Evolutionary conservation across 2,329 filamentous ascomycete species (phyloP).

Genomic region (Talaromyces sp.): DNA sequence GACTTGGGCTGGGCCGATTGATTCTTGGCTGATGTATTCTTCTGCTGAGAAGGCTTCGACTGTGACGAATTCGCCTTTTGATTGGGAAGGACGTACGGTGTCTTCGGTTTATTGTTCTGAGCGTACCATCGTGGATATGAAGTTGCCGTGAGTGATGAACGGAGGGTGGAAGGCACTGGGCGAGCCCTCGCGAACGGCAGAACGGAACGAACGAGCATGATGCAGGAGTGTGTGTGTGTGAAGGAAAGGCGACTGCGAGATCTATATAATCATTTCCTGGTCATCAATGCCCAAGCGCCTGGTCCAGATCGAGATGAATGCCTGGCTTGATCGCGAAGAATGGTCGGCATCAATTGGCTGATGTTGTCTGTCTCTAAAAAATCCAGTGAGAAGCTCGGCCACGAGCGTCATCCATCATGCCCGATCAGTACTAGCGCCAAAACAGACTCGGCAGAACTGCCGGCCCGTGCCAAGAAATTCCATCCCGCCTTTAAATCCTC

Average conservation of each 20-base stretch:
- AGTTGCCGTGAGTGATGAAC: slow-evolving; percentile 30
- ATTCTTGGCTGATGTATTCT: slow-evolving; percentile 13
- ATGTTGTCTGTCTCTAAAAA: slow-evolving; percentile 11
- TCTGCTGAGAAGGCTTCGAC: slow-evolving; percentile 12
- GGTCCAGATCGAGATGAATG: neutral
- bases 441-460: slow-evolving; percentile 21
- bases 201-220: slow-evolving; percentile 46
- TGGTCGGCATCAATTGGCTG: neutral
- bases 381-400: slow-evolving; percentile 8
- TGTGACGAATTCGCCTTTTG: slow-evolving; percentile 21
- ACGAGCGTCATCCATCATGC: slow-evolving; percentile 12
- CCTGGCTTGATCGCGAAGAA: neutral
- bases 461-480: slow-evolving; percentile 22
- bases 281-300: neutral
- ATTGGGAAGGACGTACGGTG: slow-evolving; percentile 35
- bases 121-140: slow-evolving; percentile 39
- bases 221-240: slow-evolving; percentile 18
- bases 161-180: slow-evolving; percentile 34
- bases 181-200: slow-evolving; percentile 45
- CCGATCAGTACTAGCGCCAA: neutral
- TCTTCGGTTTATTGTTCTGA: slow-evolving; percentile 33
- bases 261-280: slow-evolving; percentile 13
- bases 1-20: slow-evolving; percentile 5
- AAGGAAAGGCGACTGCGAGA: slow-evolving; percentile 18
- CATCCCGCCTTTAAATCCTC: slow-evolving; percentile 18